Conservation (phyloP, 2,329 filamentous ascomycete species). For the Sarocladium kiliense region DNA sequence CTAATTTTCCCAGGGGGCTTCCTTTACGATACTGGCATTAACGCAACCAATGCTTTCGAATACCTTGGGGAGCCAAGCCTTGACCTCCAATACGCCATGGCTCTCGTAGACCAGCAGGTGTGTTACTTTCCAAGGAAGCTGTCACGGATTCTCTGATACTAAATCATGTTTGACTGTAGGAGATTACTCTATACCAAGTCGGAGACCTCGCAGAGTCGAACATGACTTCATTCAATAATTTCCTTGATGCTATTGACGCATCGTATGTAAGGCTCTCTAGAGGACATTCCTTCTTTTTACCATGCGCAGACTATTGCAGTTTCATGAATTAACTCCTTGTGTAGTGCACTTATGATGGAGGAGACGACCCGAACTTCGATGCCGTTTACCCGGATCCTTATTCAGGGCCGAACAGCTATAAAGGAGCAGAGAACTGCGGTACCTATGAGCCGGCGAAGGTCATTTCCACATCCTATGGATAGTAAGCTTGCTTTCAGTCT, state of each 20-base stretch:
- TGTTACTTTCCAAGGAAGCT: too few species aligned
- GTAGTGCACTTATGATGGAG: background rate
- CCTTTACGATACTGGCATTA: background rate
- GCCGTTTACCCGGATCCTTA: slow-evolving; percentile 2
- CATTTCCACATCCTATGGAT: background rate
- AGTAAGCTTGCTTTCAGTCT: background rate
- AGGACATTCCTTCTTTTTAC: background rate
- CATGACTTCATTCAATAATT: background rate
- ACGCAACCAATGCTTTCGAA: background rate
- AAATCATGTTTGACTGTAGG: background rate
- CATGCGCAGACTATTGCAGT: background rate
- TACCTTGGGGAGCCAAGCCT: slow-evolving; percentile 1
- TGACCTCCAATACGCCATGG: slow-evolving; percentile 4
- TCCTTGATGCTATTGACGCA: slow-evolving; percentile 2
- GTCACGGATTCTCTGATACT: background rate
- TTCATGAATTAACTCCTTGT: background rate
- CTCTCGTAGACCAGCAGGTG: slow-evolving; percentile 1
- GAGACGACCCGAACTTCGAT: background rate
- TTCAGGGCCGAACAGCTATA: background rate
- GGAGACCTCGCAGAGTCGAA: slow-evolving; percentile 5
- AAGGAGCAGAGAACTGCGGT: background rate
- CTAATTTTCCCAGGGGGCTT: background rate
- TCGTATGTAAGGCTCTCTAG: slow-evolving; percentile 2
- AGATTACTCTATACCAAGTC: background rate
- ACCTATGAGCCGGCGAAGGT: background rate